Conservation (phyloP, 2,329 filamentous ascomycete species). For the Apiospora pterosperma region DNA sequence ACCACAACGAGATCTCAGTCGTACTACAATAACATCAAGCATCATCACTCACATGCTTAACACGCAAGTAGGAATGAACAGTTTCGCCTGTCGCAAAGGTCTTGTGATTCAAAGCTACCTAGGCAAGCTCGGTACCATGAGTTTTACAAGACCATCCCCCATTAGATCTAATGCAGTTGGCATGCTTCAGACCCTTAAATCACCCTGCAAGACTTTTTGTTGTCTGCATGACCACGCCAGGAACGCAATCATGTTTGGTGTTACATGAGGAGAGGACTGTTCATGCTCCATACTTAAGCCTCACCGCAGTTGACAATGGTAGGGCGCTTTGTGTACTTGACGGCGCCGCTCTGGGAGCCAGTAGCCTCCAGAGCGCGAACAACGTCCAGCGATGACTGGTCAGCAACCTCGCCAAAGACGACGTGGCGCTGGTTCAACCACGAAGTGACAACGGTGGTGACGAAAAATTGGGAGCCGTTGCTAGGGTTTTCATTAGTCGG, state of each 20-base stretch:
- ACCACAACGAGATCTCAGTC: too few species aligned
- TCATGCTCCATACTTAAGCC: background rate
- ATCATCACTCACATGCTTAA: background rate
- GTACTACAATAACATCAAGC: background rate
- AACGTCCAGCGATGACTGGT: constrained; percentile 43
- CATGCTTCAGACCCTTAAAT: background rate
- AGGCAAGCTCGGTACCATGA: background rate
- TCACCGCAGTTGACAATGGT: constrained; percentile 54
- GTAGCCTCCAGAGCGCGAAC: constrained; percentile 62
- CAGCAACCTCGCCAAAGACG: constrained; percentile 74
- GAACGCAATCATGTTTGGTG: background rate
- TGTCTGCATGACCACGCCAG: background rate
- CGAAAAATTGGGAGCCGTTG: constrained; percentile 97
- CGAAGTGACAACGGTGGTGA: constrained; percentile 87
- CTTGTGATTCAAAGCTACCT: constrained; percentile 1
- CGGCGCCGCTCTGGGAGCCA: constrained; percentile 51
- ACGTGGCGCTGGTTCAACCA: constrained; percentile 84
- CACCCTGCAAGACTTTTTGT: background rate
- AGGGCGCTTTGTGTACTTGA: constrained; percentile 55
- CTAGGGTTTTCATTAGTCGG: constrained; percentile 48
- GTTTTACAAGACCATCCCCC: background rate
- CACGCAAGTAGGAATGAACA: background rate
- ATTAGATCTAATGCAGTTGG: background rate
- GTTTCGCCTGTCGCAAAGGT: background rate
- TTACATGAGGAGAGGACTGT: background rate